These are phyloP conservation scores for Pestalotiopsis sp. DNA, from an alignment of 2,329 filamentous ascomycete genomes.

Conservation along the genomic window DNA sequence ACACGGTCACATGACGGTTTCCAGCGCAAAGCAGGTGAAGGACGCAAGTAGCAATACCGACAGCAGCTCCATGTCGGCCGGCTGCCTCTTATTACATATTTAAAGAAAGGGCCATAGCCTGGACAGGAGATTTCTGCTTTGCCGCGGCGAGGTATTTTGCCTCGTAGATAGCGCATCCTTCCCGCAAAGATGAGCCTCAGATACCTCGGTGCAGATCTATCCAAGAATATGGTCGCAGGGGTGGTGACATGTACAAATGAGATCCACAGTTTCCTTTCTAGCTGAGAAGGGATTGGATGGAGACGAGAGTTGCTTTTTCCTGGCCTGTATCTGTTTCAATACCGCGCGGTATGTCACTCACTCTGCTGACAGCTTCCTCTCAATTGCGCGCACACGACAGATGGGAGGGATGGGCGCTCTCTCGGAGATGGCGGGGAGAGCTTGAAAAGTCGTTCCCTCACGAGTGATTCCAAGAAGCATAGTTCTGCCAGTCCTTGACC, in stretches of 20 bases:
- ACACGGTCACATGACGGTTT: neutral
- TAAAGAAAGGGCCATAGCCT: neutral
- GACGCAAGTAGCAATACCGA: conserved; percentile 11
- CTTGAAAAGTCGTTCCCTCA: neutral
- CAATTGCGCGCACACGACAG: neutral
- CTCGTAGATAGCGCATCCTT: conserved; percentile 2
- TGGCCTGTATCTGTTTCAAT: neutral
- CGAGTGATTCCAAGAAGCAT: neutral
- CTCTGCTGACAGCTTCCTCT: neutral
- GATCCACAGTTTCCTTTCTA: neutral
- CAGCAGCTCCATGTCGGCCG: neutral
- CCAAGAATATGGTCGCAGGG: neutral
- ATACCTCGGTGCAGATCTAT: neutral
- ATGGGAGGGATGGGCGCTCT: neutral
- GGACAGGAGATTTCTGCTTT: neutral
- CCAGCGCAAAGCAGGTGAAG: neutral
- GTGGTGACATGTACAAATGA: neutral
- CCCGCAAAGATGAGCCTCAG: conserved; percentile 9
- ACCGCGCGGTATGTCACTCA: neutral
- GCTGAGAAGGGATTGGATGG: neutral
- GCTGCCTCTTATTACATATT: neutral
- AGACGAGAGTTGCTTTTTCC: neutral
- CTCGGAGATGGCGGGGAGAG: neutral
- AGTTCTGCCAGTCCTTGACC: neutral
- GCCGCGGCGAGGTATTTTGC: neutral